These are phyloP conservation scores for Candida nonsorbophila DNA, from an alignment of 805 yeast species.

Conservation along the genomic window DNA sequence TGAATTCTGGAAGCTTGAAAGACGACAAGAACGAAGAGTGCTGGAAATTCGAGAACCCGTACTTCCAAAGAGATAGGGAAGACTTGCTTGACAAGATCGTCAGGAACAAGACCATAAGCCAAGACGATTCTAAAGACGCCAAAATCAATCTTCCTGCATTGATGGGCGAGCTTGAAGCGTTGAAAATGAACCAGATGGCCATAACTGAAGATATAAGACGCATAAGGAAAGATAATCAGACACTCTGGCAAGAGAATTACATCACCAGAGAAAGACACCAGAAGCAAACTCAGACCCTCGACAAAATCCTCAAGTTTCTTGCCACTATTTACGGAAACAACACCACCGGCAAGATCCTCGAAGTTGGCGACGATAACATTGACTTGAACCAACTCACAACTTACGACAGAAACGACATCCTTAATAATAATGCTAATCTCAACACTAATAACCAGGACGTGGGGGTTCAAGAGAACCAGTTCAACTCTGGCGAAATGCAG, in stretches of 20 bases:
- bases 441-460: too few relatives aligned
- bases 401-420: constrained; percentile 7
- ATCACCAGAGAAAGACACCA: constrained; percentile 80
- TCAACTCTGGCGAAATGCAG: constrained; percentile 7
- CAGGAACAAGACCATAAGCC: constrained; percentile 52
- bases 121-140: constrained; percentile 14
- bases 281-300: constrained; percentile 81
- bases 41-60: constrained; percentile 84
- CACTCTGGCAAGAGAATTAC: constrained; percentile 87
- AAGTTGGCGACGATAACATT: constrained; percentile 18
- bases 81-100: constrained; percentile 82
- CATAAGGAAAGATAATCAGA: constrained; percentile 79
- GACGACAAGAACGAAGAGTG: constrained; percentile 61
- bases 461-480: too few relatives aligned
- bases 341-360: constrained; percentile 46
- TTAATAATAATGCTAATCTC: constrained; percentile 7
- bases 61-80: constrained; percentile 71
- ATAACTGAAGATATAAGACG: constrained; percentile 82
- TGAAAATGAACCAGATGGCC: constrained; percentile 72
- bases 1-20: constrained; percentile 64
- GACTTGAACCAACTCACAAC: constrained; percentile 15
- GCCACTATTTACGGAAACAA: constrained; percentile 69
- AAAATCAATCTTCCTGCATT: constrained; percentile 48
- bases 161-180: constrained; percentile 65
- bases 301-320: constrained; percentile 79